Percentiles rank a stretch among this genome's conserved stretches.
phyloP scores from a whole-genome alignment of 164 flowering plant genomes.

The Annona squamosa region DNA sequence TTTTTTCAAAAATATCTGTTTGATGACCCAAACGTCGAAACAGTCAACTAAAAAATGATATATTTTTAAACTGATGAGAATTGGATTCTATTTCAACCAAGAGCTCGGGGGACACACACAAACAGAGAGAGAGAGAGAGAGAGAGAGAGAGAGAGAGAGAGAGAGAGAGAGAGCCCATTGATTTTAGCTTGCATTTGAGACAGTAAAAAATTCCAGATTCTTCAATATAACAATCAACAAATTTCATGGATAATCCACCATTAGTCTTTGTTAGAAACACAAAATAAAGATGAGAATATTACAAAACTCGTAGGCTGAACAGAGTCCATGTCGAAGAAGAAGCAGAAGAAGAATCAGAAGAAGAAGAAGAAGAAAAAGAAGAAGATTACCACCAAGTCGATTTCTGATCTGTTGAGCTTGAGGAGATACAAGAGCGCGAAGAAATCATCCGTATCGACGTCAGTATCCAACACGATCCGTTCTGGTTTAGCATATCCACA shows the following conservation, averaged over 20 bases:
- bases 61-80: no score
- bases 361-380: neutral
- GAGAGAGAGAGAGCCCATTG: no score
- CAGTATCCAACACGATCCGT: slow-evolving; percentile 75
- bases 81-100: no score
- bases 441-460: slow-evolving; percentile 88
- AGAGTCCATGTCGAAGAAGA: neutral
- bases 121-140: no score
- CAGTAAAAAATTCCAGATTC: no score
- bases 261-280: neutral
- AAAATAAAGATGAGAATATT: neutral
- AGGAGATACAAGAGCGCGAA: slow-evolving; percentile 76
- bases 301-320: neutral
- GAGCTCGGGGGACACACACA: no score
- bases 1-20: no score
- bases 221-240: no score
- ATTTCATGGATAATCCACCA: neutral
- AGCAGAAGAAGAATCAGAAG: neutral
- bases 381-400: slow-evolving; percentile 51
- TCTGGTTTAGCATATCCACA: slow-evolving; percentile 25
- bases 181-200: no score
- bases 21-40: no score
- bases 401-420: slow-evolving; percentile 70
- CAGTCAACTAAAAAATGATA: no score
- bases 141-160: no score